Evolutionary conservation across 179 eudicot species (phyloP).

Genomic region (Corrigiola litoralis): DNA sequence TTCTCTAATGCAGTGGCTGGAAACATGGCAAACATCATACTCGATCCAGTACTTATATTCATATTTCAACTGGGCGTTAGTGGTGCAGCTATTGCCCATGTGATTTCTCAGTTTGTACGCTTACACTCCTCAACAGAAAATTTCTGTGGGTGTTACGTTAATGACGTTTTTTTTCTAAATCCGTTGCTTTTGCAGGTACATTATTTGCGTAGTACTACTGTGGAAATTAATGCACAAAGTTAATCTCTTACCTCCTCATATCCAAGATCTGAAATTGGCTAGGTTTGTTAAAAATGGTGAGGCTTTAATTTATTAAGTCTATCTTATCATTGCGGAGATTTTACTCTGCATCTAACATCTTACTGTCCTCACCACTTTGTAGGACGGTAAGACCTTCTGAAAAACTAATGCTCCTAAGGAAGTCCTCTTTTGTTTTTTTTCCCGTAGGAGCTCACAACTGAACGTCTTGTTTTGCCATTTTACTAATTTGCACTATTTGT

Average conservation of each 20-base stretch:
- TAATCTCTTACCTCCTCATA: conserved; percentile 49
- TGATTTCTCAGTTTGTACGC: conserved; percentile 84
- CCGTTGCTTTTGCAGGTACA: conserved; percentile 60
- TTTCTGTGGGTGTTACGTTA: not conserved
- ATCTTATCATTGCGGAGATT: no score
- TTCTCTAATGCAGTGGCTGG: conserved; percentile 62
- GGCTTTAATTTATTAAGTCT: no score
- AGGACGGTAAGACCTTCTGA: no score
- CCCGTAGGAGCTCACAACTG: no score
- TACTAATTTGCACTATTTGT: no score
- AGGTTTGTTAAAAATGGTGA: conserved; percentile 76
- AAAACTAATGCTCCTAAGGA: no score
- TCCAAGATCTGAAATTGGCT: conserved; percentile 53
- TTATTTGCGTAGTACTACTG: conserved; percentile 67
- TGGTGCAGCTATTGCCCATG: conserved; percentile 90
- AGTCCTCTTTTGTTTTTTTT: no score
- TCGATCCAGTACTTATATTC: conserved; percentile 72
- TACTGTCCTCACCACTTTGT: not conserved
- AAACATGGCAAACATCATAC: conserved; percentile 63
- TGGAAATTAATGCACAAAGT: conserved; percentile 72
- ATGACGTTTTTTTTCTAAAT: no score
- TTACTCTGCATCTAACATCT: not conserved
- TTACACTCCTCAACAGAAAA: conserved; percentile 3
- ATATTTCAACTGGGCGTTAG: conserved; percentile 56
- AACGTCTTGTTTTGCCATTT: no score